Evolutionary conservation across 148 eudicot species (phyloP).

Genomic region (Rhododendron vialii): DNA sequence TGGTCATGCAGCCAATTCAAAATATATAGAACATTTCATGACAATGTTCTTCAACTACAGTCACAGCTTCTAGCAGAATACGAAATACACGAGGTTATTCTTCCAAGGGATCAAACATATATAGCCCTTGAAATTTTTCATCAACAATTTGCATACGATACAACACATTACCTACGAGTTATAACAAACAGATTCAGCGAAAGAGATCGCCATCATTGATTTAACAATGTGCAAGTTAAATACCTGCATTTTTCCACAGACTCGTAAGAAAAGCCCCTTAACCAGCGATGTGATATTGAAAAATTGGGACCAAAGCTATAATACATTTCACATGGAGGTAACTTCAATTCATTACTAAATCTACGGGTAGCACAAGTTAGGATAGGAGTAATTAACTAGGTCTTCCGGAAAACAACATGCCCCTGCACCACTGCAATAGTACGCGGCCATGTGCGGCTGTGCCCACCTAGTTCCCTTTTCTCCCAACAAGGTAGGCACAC

Average conservation of each 20-base stretch:
- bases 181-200: neutral
- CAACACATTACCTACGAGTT: neutral
- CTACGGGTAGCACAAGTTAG: neutral
- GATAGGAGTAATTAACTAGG: neutral
- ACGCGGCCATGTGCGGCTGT: neutral
- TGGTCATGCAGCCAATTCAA: neutral
- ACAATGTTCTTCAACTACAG: neutral
- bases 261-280: neutral
- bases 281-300: fast-evolving
- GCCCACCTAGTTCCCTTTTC: neutral
- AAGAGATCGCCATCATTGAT: neutral
- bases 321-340: no score
- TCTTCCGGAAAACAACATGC: neutral
- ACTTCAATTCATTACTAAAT: no score
- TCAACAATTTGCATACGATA: neutral
- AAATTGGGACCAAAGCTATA: no score
- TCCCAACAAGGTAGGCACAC: neutral
- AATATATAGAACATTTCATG: neutral
- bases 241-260: constrained; percentile 14
- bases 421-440: neutral
- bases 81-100: neutral
- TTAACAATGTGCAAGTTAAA: neutral
- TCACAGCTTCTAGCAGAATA: neutral
- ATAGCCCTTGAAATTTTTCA: no score
- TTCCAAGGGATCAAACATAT: no score